Evolutionary conservation across 495 filamentous ascomycete genomes (phyloP).

Genomic region (Letharia lupina): DNA sequence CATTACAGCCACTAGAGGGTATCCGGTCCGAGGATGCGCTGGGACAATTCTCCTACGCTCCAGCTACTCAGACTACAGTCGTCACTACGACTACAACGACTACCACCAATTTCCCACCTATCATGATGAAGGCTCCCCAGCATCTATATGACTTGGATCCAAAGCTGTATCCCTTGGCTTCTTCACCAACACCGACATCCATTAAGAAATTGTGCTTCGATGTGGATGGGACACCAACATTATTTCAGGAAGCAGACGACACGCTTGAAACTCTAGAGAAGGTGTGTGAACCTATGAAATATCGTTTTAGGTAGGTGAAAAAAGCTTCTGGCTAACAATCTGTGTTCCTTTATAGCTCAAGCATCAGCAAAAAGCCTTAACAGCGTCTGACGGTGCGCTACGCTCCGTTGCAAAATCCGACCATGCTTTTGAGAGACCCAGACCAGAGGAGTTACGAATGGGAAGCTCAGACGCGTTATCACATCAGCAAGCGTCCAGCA

Average conservation of each 20-base stretch:
- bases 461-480: not conserved
- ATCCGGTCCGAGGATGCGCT: slow-evolving; percentile 34
- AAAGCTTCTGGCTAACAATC: slow-evolving; percentile 19
- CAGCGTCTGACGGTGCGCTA: slow-evolving; percentile 47
- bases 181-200: slow-evolving; percentile 65
- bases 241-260: slow-evolving; percentile 61
- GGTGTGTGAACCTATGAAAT: slow-evolving; percentile 39
- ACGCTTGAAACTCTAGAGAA: slow-evolving; percentile 44
- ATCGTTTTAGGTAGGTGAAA: not conserved
- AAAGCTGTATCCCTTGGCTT: slow-evolving; percentile 83
- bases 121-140: slow-evolving; percentile 67
- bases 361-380: slow-evolving; percentile 42
- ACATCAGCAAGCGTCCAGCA: slow-evolving; percentile 2
- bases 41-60: slow-evolving; percentile 62
- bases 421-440: slow-evolving; percentile 23
- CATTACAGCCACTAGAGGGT: slow-evolving; percentile 15
- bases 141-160: slow-evolving; percentile 68
- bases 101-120: slow-evolving; percentile 77
- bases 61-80: slow-evolving; percentile 64
- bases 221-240: slow-evolving; percentile 53
- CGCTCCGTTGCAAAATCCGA: slow-evolving; percentile 37
- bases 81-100: slow-evolving; percentile 94
- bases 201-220: slow-evolving; percentile 68
- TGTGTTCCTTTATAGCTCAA: slow-evolving; percentile 34
- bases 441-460: slow-evolving; percentile 5